Base-by-base conservation (phyloP, 179 eudicot species). In the Spergularia azorica region DNA sequence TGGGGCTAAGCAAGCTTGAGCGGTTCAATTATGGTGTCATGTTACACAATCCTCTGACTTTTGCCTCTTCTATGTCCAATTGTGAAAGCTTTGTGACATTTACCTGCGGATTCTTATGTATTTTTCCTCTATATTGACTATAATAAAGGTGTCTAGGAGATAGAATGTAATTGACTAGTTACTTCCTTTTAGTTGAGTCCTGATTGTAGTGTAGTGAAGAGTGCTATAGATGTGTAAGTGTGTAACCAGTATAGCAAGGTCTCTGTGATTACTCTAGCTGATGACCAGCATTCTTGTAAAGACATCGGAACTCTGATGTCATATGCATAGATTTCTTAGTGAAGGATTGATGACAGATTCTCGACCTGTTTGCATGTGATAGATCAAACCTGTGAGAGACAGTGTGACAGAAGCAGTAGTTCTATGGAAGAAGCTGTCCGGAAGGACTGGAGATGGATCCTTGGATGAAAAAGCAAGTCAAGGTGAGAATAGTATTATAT, bases 331-430 rank as follows among this genome's bases (percentile, higher is more conserved):
- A 10, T 2, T 6, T 64, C 16, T 4, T 54, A 5, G 46, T 26
- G 55, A 67, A 57, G 32, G 2, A 43, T 56, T 10, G 55, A 21
- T 71, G 15, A 68, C 11, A n/a, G 48, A 0, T 7, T 75, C 3
- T 66, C 70, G 15, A 67, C 59, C 50, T 41, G 4, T 67, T 64
- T 12, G 76, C 38, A 48, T 66, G 56, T 18, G 61, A 21, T 55
- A 95, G 99, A 90, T 95, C 72, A 95, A 93, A 83, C 99, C 99
- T 61, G 99, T 89, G 72, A 91, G 99, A 86, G 98, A 95, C 85
- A 91, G 96, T 80, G 84, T 95, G 84, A 82, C 83, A 36, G 99
- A 95, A 81, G 98, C 99, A 56, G 83, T 95, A 81, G 97, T 86
- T 75, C 88, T 80, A 39, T 95, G 99, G 99, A 93, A 90, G 85